phyloP scores from a whole-genome alignment of 2,329 filamentous ascomycete genomes.

The Taxawa tesnikishii region DNA sequence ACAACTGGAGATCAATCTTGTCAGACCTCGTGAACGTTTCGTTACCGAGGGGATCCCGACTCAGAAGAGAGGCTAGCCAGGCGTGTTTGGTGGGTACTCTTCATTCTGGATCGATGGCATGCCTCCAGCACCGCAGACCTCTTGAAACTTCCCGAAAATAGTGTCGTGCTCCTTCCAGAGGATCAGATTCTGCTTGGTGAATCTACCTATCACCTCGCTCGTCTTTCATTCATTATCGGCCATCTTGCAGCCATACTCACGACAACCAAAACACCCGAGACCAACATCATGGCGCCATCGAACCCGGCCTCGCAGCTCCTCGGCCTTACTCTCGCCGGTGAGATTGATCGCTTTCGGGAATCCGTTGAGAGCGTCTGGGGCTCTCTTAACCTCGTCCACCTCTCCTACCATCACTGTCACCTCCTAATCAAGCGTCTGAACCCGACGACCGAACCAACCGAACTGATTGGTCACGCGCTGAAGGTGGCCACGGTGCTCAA shows the following conservation, averaged over 20 bases:
- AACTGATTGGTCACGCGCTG: slow-evolving; percentile 48
- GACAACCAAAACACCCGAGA: slow-evolving; percentile 29
- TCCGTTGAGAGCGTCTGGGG: slow-evolving; percentile 42
- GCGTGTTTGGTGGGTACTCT: slow-evolving; percentile 59
- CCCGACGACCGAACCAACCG: slow-evolving; percentile 40
- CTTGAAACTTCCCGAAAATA: slow-evolving; percentile 49
- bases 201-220: slow-evolving; percentile 49
- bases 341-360: slow-evolving; percentile 54
- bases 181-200: slow-evolving; percentile 51
- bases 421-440: slow-evolving; percentile 51
- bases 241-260: slow-evolving; percentile 38
- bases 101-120: slow-evolving; percentile 63
- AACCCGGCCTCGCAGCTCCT: slow-evolving; percentile 31
- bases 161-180: slow-evolving; percentile 46
- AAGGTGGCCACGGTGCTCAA: slow-evolving; percentile 48
- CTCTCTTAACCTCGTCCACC: slow-evolving; percentile 48
- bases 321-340: slow-evolving; percentile 40
- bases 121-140: slow-evolving; percentile 54
- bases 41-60: slow-evolving; percentile 39
- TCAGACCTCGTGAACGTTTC: slow-evolving; percentile 27
- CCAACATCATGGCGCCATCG: slow-evolving; percentile 29
- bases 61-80: slow-evolving; percentile 50
- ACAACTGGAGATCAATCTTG: slow-evolving; percentile 47
- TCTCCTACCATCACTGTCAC: slow-evolving; percentile 59
- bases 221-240: slow-evolving; percentile 50